These are phyloP conservation scores for Paraphoma sp. DNA, from an alignment of 2,329 filamentous ascomycete genomes.

Conservation along the genomic window DNA sequence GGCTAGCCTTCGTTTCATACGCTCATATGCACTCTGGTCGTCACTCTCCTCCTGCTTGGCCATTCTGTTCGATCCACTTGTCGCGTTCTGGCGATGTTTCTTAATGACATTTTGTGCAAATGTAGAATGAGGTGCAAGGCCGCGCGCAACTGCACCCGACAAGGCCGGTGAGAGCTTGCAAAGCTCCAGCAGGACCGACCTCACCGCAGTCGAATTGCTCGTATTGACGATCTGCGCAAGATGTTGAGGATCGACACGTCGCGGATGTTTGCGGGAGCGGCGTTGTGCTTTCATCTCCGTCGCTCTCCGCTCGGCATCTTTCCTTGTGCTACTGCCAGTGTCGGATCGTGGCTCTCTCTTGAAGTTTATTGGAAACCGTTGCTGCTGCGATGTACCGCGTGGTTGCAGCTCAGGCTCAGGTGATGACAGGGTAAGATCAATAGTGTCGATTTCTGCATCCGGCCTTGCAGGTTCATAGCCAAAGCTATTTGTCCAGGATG, in stretches of 20 bases:
- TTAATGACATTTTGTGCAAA: conserved; percentile 30
- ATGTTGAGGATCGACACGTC: conserved; percentile 30
- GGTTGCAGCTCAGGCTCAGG: conserved; percentile 24
- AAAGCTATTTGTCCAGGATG: not conserved
- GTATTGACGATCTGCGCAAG: conserved; percentile 36
- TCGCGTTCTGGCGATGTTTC: conserved; percentile 8
- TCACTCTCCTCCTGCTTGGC: conserved; percentile 9
- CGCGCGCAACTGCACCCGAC: conserved; percentile 39
- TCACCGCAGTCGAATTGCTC: conserved; percentile 21
- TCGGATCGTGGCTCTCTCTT: conserved; percentile 12
- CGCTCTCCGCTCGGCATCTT: conserved; percentile 2
- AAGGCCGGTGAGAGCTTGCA: conserved; percentile 41
- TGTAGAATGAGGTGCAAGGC: conserved; percentile 38
- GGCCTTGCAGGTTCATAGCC: not conserved
- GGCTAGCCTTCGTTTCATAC: conserved; percentile 9
- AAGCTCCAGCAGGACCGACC: conserved; percentile 32
- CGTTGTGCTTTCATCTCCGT: not conserved
- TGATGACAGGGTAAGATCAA: conserved; percentile 34
- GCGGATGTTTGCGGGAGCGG: conserved; percentile 11
- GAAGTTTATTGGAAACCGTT: conserved; percentile 9
- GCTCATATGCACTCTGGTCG: conserved; percentile 9
- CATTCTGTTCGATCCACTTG: not conserved
- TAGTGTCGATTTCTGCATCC: conserved; percentile 18
- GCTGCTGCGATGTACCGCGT: conserved; percentile 12
- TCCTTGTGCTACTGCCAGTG: not conserved